phyloP scores from a whole-genome alignment of 2,329 filamentous ascomycete genomes.

The Ophiosphaerella herpotricha region DNA sequence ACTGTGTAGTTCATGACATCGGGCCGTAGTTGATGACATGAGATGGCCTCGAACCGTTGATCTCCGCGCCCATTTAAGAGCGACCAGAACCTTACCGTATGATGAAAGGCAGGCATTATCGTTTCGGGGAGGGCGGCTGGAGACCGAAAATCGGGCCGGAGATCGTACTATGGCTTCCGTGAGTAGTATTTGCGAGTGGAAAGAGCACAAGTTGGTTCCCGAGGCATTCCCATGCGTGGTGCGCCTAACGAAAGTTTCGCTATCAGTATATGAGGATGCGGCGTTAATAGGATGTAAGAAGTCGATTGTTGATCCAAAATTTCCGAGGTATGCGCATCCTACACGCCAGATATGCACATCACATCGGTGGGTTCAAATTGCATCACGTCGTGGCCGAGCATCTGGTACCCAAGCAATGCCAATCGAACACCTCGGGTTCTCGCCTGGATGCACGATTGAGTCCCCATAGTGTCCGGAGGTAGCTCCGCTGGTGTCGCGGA shows the following conservation, averaged over 20 bases:
- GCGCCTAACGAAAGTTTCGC: neutral
- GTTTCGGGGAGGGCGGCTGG: neutral
- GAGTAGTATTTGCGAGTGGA: neutral
- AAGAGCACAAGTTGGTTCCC: neutral
- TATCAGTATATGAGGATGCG: neutral
- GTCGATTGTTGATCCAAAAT: neutral
- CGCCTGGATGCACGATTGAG: neutral
- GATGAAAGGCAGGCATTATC: neutral
- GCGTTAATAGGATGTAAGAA: neutral
- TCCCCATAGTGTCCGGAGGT: conserved; percentile 1
- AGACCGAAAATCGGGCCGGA: neutral
- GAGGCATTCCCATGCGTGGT: neutral
- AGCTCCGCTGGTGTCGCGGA: conserved; percentile 2
- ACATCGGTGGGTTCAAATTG: conserved; percentile 10
- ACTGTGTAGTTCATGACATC: neutral
- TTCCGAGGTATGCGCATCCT: neutral
- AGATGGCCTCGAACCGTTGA: neutral
- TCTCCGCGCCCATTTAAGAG: neutral
- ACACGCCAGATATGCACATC: conserved; percentile 14
- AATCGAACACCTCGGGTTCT: neutral
- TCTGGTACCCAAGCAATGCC: neutral
- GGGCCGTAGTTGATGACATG: neutral
- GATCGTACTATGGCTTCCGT: too few relatives aligned
- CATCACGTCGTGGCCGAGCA: conserved; percentile 6
- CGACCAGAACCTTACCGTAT: neutral